phyloP scores from a whole-genome alignment of 305 asterid genomes.

The Fraxinus nigra region DNA sequence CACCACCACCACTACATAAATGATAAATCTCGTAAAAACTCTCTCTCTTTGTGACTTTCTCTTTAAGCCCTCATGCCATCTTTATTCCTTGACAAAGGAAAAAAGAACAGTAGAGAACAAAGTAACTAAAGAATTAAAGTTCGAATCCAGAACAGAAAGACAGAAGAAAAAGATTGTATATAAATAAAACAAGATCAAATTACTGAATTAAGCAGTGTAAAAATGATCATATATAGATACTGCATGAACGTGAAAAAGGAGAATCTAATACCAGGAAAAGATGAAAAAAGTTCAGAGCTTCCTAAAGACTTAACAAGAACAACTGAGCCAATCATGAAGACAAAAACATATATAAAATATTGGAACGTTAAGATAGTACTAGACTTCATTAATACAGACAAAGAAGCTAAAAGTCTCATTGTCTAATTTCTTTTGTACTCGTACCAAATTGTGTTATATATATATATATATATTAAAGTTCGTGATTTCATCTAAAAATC shows the following conservation, averaged over 20 bases:
- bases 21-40: constrained; percentile 6
- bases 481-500: background rate
- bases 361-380: background rate
- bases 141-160: constrained; percentile 27
- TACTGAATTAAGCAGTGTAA: background rate
- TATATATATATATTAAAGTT: too few species aligned
- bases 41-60: constrained; percentile 19
- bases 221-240: background rate
- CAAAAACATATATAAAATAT: background rate
- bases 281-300: constrained; percentile 18
- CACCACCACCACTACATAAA: constrained; percentile 1
- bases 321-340: constrained; percentile 4
- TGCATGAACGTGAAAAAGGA: constrained; percentile 37
- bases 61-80: constrained; percentile 20
- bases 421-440: background rate
- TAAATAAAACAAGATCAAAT: background rate
- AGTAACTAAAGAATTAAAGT: constrained; percentile 28
- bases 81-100: constrained; percentile 33
- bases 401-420: background rate
- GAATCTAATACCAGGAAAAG: constrained; percentile 19
- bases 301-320: constrained; percentile 18
- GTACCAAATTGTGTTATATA: background rate
- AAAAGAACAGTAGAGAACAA: constrained; percentile 30
- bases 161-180: constrained; percentile 3
- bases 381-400: background rate